Evolutionary conservation across 257 asterid species (phyloP), one percentile per base, ranked within the genome.

Genomic region (Scutellaria minor): DNA sequence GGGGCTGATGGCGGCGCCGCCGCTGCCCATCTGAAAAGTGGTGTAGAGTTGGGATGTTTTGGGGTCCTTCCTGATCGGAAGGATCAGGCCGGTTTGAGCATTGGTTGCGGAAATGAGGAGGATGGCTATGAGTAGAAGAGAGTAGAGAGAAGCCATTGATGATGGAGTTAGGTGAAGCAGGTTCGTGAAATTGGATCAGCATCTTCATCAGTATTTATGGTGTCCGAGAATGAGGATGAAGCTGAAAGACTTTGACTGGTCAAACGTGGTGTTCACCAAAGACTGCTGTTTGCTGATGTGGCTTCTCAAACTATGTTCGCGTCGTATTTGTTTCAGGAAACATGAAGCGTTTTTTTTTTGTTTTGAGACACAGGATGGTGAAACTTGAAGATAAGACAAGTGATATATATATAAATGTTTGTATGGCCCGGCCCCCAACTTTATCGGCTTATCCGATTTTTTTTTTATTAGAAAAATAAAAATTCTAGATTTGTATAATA

Each of bases 21-120:
- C 44, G 80, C 84, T 80, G 68, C 89, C 85, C 83, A 82, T 78
- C 1, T 67, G 66, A 35, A 85, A 9, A 0, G 84, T 78, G 73
- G 89, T 70, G 79, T 75, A 73, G 83, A 56, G 71, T 57, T 83
- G 89, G 0, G 70, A 42, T 9, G 87, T 85, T 64, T 75, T 62
- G 20, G 77, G 5, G 68, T 85, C 87, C 39, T 78, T 80, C 4
- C 31, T 40, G 53, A 85, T 67, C 40, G 83, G 87, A 41, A 85
- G 79, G 5, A 5, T 50, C 0, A 68, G 71, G 64, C 45, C 55
- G 7, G 14, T 79, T 66, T 77, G 83, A 39, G 85, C 79, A 5
- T 65, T 5, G 44, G 67, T 22, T 5, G 82, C 2, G 11, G 71
- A 45, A 7, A 74, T 11, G 57, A 84, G 0, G 18, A 18, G 52